Evolutionary conservation across 1,139 yeast genomes (phyloP).

Genomic region (Yamadazyma sp.): DNA sequence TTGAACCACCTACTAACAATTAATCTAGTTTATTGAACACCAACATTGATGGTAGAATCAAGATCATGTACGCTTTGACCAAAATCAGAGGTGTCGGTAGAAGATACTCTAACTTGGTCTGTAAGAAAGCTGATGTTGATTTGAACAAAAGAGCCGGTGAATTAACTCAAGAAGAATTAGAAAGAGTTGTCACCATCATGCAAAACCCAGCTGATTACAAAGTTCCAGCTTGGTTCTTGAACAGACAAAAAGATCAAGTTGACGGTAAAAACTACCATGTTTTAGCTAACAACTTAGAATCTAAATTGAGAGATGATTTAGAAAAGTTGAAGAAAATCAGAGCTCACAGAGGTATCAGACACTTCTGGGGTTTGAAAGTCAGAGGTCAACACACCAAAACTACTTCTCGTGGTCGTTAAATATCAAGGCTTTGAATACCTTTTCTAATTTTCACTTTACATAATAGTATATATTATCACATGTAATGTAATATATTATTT

Average conservation of each 20-base stretch:
- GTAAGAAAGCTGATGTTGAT: constrained; percentile 99
- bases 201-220: constrained; percentile 99
- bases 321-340: constrained; percentile 99
- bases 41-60: constrained; percentile 99
- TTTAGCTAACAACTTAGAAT: constrained; percentile 98
- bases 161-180: constrained; percentile 99
- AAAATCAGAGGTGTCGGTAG: constrained; percentile 99
- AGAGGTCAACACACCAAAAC: constrained; percentile 99
- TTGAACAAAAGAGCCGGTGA: constrained; percentile 99
- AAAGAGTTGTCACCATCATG: constrained; percentile 99
- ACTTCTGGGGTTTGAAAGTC: constrained; percentile 96
- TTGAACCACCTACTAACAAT: constrained; percentile 13
- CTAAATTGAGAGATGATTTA: constrained; percentile 99
- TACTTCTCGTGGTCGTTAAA: constrained; percentile 87
- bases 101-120: constrained; percentile 99
- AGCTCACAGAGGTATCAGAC: constrained; percentile 99
- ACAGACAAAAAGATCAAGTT: constrained; percentile 98
- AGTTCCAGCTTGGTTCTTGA: constrained; percentile 99
- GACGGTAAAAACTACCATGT: constrained; percentile 99
- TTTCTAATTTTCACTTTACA: constrained; percentile 1
- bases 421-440: constrained; percentile 7
- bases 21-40: constrained; percentile 94
- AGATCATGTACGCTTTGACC: constrained; percentile 99
- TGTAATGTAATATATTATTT: constrained; percentile 21
- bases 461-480: constrained; percentile 13